Evolutionary conservation across 148 eudicot species (phyloP).

Genomic region (Cornus controversa): DNA sequence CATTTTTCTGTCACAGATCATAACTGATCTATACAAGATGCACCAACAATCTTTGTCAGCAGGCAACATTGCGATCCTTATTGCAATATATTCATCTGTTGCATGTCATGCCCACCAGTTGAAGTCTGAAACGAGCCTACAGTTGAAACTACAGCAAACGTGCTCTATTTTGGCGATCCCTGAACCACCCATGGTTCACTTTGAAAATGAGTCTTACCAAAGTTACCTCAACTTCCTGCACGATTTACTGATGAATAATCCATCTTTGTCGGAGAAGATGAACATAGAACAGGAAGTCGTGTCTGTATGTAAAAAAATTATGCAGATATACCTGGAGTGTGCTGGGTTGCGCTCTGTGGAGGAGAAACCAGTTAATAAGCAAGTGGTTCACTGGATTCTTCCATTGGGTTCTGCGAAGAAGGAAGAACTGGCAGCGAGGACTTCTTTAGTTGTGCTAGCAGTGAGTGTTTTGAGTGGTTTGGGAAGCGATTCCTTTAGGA

Average conservation of each 20-base stretch:
- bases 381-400: constrained; percentile 55
- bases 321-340: constrained; percentile 74
- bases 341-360: constrained; percentile 38
- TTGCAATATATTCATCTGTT: constrained; percentile 57
- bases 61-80: constrained; percentile 50
- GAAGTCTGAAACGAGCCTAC: constrained; percentile 49
- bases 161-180: constrained; percentile 79
- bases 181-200: constrained; percentile 79
- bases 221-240: constrained; percentile 66
- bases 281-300: constrained; percentile 54
- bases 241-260: constrained; percentile 43
- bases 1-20: constrained; percentile 47
- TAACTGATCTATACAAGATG: constrained; percentile 70
- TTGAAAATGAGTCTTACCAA: constrained; percentile 76
- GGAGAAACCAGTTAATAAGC: constrained; percentile 30
- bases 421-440: constrained; percentile 84
- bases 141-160: constrained; percentile 58
- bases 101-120: constrained; percentile 68
- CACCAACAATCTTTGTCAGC: constrained; percentile 53
- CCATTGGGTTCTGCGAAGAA: constrained; percentile 75
- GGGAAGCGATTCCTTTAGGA: constrained; percentile 49
- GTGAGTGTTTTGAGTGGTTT: constrained; percentile 55
- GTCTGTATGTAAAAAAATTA: constrained; percentile 60
- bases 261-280: constrained; percentile 45
- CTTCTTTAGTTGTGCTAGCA: constrained; percentile 63